phyloP scores from a whole-genome alignment of 495 filamentous ascomycete species.

The Penicillium lividum region DNA sequence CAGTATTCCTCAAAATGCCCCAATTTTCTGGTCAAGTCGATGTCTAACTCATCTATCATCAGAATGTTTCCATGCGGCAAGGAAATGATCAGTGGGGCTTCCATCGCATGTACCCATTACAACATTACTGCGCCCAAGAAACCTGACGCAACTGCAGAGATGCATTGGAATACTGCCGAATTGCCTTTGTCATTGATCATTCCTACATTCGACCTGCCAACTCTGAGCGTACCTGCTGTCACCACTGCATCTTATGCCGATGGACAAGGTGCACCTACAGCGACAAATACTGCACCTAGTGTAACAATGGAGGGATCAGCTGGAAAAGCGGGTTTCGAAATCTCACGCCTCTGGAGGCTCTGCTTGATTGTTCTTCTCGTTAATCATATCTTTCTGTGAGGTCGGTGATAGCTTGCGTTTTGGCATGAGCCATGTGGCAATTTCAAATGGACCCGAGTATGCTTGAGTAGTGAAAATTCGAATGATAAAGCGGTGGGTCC shows the following conservation, averaged over 20 bases:
- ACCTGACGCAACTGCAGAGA: background rate
- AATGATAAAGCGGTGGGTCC: background rate
- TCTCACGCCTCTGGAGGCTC: background rate
- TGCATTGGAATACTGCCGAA: background rate
- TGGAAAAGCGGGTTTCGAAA: background rate
- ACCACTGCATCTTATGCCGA: background rate
- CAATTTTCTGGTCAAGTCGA: background rate
- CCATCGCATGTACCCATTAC: background rate
- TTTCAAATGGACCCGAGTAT: too few species aligned
- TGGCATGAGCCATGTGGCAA: background rate
- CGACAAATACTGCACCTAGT: background rate
- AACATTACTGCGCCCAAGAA: background rate
- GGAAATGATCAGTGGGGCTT: background rate
- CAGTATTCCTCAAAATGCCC: too few species aligned
- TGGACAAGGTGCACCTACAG: background rate
- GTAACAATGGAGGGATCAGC: background rate
- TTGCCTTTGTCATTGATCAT: background rate
- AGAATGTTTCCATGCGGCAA: background rate
- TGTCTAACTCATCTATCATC: background rate
- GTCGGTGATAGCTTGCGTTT: background rate
- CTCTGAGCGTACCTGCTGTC: background rate
- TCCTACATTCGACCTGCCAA: background rate
- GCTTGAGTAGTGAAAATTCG: background rate
- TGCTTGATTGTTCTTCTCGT: background rate
- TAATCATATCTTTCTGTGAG: background rate